These are phyloP conservation scores for Aspergillus quadricinctus DNA, from an alignment of 2,329 filamentous ascomycete species.

Conservation along the genomic window DNA sequence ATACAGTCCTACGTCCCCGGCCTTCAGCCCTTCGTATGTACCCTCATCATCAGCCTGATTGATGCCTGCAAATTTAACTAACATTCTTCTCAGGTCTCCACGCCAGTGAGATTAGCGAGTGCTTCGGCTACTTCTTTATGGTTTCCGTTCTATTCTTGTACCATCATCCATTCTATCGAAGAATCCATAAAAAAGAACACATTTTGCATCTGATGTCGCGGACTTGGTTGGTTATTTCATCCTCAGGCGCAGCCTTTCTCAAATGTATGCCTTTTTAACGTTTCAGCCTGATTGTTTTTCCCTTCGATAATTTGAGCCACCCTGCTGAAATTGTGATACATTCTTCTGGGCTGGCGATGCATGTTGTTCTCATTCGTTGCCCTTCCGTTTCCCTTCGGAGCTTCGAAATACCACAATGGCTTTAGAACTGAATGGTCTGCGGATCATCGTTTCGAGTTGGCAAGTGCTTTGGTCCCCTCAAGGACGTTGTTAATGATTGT, in stretches of 20 bases:
- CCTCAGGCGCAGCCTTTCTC: constrained; percentile 26
- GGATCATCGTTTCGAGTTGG: not conserved
- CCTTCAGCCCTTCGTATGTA: constrained; percentile 42
- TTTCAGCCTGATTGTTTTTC: constrained; percentile 14
- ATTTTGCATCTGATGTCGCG: constrained; percentile 33
- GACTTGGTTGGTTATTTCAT: constrained; percentile 38
- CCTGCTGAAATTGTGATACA: constrained; percentile 30
- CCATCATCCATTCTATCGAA: constrained; percentile 29
- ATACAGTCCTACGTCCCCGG: constrained; percentile 43
- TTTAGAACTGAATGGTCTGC: constrained; percentile 15
- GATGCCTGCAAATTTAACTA: constrained; percentile 7
- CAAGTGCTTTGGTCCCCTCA: constrained; percentile 9
- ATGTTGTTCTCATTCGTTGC: constrained; percentile 12
- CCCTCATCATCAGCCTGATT: not conserved
- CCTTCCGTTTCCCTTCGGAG: constrained; percentile 1
- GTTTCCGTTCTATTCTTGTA: constrained; percentile 34
- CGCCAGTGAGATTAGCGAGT: constrained; percentile 34
- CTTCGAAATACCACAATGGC: constrained; percentile 23
- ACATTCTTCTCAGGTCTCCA: constrained; percentile 31
- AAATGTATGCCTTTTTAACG: constrained; percentile 29
- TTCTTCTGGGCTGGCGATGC: constrained; percentile 22
- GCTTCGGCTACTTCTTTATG: constrained; percentile 17
- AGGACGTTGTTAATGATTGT: constrained; percentile 21
- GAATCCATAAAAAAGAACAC: constrained; percentile 31
- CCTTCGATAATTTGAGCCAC: constrained; percentile 20